These are phyloP conservation scores for Sinapis alba DNA, from an alignment of 441 rosid genomes.

Conservation along the genomic window DNA sequence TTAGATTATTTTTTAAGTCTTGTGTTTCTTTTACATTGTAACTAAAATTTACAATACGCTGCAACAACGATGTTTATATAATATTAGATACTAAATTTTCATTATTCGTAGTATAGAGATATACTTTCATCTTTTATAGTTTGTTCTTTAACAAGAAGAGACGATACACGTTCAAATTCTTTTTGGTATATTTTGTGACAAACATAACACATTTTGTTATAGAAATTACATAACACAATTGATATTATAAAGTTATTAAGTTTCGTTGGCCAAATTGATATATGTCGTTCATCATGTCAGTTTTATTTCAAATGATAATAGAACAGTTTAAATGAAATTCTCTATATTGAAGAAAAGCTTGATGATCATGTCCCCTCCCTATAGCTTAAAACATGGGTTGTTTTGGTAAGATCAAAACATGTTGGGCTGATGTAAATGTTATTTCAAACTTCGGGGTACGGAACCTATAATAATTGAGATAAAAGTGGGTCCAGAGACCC, in stretches of 20 bases:
- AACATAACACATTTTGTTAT: background rate
- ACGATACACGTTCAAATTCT: background rate
- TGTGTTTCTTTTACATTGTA: no score
- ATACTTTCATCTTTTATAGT: background rate
- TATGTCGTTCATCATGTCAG: background rate
- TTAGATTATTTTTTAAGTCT: no score
- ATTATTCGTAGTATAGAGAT: background rate
- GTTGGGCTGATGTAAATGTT: background rate
- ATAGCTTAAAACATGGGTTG: conserved; percentile 21
- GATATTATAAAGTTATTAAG: background rate
- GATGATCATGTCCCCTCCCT: background rate
- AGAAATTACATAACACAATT: background rate
- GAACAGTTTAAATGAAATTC: background rate
- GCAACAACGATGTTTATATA: background rate
- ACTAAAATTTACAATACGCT: no score
- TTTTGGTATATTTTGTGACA: background rate
- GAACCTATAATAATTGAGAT: conserved; percentile 1
- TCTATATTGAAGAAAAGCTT: background rate
- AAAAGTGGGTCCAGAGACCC: conserved; percentile 63
- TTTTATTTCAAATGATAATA: background rate
- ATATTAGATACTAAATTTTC: background rate
- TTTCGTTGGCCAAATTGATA: background rate
- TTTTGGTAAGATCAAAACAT: conserved; percentile 13
- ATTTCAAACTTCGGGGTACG: background rate
- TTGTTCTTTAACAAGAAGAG: background rate